A percentile compares a stretch with the other conserved stretches of the same genome.
These are phyloP conservation scores for Aspergillus sp. DNA, from an alignment of 2,329 filamentous ascomycete species.

Conservation along the genomic window DNA sequence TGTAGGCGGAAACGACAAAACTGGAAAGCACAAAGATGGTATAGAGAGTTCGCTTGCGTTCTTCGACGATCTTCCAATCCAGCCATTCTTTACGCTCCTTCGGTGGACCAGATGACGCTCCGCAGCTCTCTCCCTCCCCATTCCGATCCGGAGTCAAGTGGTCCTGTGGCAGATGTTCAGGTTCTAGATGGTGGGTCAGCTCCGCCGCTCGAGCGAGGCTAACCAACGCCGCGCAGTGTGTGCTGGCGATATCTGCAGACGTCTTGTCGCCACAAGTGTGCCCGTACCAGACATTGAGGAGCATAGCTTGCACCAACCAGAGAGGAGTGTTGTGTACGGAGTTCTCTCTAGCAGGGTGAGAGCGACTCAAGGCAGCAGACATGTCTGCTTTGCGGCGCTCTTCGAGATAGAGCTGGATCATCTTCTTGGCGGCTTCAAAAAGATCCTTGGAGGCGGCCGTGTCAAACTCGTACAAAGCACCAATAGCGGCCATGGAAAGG, in stretches of 20 bases:
- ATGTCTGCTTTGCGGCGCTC: conserved; percentile 83
- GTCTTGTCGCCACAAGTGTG: conserved; percentile 91
- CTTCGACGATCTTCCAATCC: conserved; percentile 79
- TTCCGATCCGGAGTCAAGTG: conserved; percentile 47
- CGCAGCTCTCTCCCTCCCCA: conserved; percentile 43
- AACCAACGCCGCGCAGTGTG: conserved; percentile 82
- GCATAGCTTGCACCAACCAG: conserved; percentile 95
- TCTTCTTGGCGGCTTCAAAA: conserved; percentile 89
- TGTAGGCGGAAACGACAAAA: conserved; percentile 84
- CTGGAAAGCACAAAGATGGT: conserved; percentile 88
- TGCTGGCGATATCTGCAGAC: conserved; percentile 84
- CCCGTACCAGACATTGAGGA: conserved; percentile 91
- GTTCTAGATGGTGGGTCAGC: conserved; percentile 48
- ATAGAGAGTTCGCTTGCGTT: conserved; percentile 88
- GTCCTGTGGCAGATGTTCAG: conserved; percentile 31
- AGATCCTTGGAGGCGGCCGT: conserved; percentile 71
- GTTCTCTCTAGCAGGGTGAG: conserved; percentile 49
- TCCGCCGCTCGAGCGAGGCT: conserved; percentile 87
- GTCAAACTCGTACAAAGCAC: conserved; percentile 82
- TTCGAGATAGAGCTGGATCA: conserved; percentile 89
- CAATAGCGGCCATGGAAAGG: conserved; percentile 80
- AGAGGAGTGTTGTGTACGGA: conserved; percentile 70
- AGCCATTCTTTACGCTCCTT: conserved; percentile 61
- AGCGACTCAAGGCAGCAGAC: conserved; percentile 51
- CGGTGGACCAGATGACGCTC: conserved; percentile 24